A percentile compares a stretch with the other conserved stretches of the same genome.
These are phyloP conservation scores for Potentilla sterilis DNA, from an alignment of 306 rosid genomes.

Conservation along the genomic window DNA sequence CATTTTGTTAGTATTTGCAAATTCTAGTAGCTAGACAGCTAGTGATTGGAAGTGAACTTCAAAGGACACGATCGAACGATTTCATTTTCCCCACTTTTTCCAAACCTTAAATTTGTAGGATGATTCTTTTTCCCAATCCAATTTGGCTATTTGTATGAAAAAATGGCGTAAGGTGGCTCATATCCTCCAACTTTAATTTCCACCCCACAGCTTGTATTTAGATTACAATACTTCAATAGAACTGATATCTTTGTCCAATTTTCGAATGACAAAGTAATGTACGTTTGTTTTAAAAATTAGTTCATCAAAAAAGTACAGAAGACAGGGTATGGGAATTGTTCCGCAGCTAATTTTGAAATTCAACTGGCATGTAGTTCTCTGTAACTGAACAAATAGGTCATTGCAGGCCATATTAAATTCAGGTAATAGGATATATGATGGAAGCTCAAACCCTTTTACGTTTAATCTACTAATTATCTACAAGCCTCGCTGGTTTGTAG, in stretches of 20 bases:
- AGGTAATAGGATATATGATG: conserved; percentile 5
- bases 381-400: conserved; percentile 22
- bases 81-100: too few relatives aligned
- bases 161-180: too few relatives aligned
- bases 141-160: too few relatives aligned
- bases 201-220: background rate
- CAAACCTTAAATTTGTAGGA: too few relatives aligned
- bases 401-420: conserved; percentile 15
- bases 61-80: too few relatives aligned
- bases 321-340: conserved; percentile 10
- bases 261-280: background rate
- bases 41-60: too few relatives aligned
- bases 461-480: conserved; percentile 29
- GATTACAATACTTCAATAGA: background rate
- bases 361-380: background rate
- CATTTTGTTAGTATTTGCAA: too few relatives aligned
- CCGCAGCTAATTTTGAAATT: conserved; percentile 25
- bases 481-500: conserved; percentile 32
- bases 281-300: background rate
- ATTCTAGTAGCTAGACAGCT: too few relatives aligned
- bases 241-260: background rate
- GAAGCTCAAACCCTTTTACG: conserved; percentile 29
- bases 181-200: background rate
- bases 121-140: too few relatives aligned
- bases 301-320: background rate